These are phyloP conservation scores for Hirschfeldia incana DNA, from an alignment of 345 rosid genomes.

Conservation along the genomic window DNA sequence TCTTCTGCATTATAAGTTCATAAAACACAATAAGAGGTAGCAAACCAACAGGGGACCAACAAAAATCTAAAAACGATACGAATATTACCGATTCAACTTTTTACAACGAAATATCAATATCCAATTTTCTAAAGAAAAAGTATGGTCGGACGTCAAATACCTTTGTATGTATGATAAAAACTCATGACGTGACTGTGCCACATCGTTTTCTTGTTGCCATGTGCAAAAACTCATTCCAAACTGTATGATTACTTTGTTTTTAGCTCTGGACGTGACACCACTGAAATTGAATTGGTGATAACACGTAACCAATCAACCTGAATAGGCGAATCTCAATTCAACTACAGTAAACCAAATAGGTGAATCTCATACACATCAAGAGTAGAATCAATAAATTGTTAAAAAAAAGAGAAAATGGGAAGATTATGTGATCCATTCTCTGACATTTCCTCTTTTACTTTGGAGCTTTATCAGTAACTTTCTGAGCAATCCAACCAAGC, in stretches of 20 bases:
- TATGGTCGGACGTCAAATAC: not conserved
- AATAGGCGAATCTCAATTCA: too few relatives aligned
- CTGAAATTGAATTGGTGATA: not conserved
- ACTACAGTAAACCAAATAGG: not conserved
- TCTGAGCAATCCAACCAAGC: not conserved
- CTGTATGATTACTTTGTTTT: not conserved
- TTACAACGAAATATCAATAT: not conserved
- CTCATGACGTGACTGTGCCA: not conserved
- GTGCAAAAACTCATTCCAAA: not conserved
- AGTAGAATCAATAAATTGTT: not conserved
- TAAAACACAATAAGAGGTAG: not conserved
- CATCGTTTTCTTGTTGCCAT: not conserved
- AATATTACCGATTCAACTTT: not conserved
- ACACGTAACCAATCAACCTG: not conserved
- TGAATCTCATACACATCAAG: not conserved
- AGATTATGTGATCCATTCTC: not conserved
- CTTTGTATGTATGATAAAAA: not conserved
- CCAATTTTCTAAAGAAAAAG: not conserved
- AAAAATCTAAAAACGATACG: not conserved
- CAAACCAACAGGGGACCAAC: conserved; percentile 10
- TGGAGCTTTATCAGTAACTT: not conserved
- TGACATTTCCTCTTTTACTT: not conserved
- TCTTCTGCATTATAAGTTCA: conserved; percentile 25
- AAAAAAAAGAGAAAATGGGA: not conserved
- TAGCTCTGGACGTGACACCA: not conserved